Evolutionary conservation across 257 asterid genomes (phyloP).

Genomic region (Gardenia jasminoides): DNA sequence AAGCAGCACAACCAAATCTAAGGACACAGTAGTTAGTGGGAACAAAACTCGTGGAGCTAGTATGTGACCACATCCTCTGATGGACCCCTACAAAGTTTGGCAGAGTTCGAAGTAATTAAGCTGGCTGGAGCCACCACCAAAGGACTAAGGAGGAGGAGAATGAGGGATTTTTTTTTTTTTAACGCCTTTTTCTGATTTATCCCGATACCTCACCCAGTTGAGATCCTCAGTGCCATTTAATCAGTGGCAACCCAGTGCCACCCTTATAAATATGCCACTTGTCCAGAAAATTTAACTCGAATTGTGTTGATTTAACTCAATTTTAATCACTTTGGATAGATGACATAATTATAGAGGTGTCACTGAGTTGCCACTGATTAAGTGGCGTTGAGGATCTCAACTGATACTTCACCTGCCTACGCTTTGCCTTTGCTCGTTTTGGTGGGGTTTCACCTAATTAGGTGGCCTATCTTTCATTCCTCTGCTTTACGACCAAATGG

Average conservation of each 20-base stretch:
- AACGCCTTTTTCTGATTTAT: neutral
- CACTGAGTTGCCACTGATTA: too few species aligned
- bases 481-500: constrained; percentile 12
- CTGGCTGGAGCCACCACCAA: constrained; percentile 20
- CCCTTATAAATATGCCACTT: too few species aligned
- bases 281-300: too few species aligned
- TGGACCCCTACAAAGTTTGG: constrained; percentile 32
- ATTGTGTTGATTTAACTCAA: too few species aligned
- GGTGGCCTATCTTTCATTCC: neutral
- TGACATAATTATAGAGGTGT: too few species aligned
- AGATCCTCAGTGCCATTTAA: too few species aligned
- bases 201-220: constrained; percentile 2
- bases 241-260: too few species aligned
- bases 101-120: constrained; percentile 1
- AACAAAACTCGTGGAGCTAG: constrained; percentile 35
- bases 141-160: too few species aligned
- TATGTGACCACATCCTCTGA: constrained; percentile 31
- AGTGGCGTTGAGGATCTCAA: too few species aligned
- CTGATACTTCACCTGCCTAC: neutral
- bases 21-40: neutral
- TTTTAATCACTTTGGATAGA: too few species aligned
- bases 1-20: constrained; percentile 3
- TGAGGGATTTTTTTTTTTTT: too few species aligned
- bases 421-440: neutral
- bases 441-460: constrained; percentile 24